phyloP scores from a whole-genome alignment of 257 asterid genomes.

The Ballota nigra region DNA sequence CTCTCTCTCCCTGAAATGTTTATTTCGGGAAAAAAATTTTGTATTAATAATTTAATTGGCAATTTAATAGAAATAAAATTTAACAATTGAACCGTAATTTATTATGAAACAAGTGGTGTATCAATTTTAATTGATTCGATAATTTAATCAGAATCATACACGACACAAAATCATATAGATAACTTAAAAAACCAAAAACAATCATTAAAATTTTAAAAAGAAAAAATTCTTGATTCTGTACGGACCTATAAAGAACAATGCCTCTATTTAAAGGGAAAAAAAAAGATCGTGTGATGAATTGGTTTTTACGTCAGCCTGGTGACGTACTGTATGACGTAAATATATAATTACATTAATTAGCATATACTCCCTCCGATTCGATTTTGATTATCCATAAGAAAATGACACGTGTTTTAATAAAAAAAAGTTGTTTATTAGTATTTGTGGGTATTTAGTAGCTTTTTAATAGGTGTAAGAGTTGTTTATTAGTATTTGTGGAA shows the following conservation, averaged over 20 bases:
- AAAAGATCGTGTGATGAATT: not conserved
- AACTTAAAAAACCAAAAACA: not conserved
- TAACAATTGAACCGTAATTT: not conserved
- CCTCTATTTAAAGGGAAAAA: not conserved
- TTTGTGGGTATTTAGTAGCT: too few relatives aligned
- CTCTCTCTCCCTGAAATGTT: too few relatives aligned
- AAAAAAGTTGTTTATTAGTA: too few relatives aligned
- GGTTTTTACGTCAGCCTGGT: not conserved
- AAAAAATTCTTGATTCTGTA: conserved; percentile 3
- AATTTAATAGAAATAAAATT: too few relatives aligned
- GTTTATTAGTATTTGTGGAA: too few relatives aligned
- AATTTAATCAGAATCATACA: not conserved
- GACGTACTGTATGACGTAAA: not conserved
- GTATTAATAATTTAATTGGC: not conserved
- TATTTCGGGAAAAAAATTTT: too few relatives aligned
- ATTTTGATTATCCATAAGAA: too few relatives aligned
- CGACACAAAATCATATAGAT: not conserved
- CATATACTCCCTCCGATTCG: too few relatives aligned
- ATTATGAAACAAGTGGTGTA: not conserved
- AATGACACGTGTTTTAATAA: too few relatives aligned
- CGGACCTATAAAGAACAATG: not conserved
- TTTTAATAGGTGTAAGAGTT: too few relatives aligned
- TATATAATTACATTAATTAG: not conserved
- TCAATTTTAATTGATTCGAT: not conserved
- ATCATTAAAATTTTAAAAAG: not conserved